These are phyloP conservation scores for Blastobotrys arbuscula DNA, from an alignment of 1,139 yeast genomes.

Conservation along the genomic window DNA sequence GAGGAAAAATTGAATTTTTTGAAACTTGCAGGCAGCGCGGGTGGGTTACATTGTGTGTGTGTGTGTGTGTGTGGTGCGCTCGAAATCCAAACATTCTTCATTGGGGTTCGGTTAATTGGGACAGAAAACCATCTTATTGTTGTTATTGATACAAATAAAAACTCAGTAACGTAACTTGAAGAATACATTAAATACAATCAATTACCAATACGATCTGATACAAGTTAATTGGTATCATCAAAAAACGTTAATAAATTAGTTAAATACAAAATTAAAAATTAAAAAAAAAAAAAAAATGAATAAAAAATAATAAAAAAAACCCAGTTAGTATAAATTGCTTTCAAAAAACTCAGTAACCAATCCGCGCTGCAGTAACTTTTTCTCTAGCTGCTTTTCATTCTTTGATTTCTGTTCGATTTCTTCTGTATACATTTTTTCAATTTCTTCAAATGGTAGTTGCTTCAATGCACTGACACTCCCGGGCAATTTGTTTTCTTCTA, in stretches of 20 bases:
- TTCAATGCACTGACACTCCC: constrained; percentile 36
- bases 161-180: no score
- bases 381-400: constrained; percentile 45
- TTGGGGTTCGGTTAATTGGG: no score
- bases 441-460: constrained; percentile 57
- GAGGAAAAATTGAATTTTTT: no score
- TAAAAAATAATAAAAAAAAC: not conserved
- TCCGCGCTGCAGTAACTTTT: constrained; percentile 37
- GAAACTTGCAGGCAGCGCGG: no score
- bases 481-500: constrained; percentile 39
- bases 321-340: constrained; percentile 22
- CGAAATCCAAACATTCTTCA: no score
- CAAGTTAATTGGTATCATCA: not conserved
- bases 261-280: not conserved
- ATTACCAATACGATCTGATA: not conserved
- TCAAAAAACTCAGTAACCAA: constrained; percentile 20
- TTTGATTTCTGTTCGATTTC: constrained; percentile 37
- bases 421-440: constrained; percentile 39
- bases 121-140: no score
- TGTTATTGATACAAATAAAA: not conserved
- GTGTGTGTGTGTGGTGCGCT: not conserved
- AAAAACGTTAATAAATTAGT: no score
- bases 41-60: no score
- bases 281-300: not conserved
- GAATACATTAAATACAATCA: no score